These are phyloP conservation scores for Erythrobasidium yunnanense DNA, from an alignment of 768 basidiomycete genomes.

Conservation along the genomic window DNA sequence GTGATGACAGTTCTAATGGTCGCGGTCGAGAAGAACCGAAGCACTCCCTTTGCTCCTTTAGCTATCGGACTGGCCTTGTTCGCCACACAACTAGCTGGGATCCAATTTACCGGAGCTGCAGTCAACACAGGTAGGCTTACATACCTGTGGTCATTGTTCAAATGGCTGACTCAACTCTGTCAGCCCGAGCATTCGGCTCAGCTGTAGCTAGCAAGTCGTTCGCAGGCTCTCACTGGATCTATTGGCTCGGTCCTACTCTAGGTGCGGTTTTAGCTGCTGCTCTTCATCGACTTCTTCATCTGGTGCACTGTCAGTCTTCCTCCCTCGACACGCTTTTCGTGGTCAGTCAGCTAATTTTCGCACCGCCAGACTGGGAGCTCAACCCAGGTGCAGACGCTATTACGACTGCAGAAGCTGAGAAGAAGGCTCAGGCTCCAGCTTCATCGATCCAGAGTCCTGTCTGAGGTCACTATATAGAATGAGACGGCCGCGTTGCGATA, in stretches of 20 bases:
- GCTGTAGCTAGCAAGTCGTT: conserved; percentile 1
- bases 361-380: not conserved
- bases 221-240: conserved; percentile 14
- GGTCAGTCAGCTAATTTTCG: no score
- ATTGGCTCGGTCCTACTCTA: conserved; percentile 16
- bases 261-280: conserved; percentile 5
- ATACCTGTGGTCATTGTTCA: no score
- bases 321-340: no score
- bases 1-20: conserved; percentile 8
- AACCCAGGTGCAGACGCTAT: not conserved
- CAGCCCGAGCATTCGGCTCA: conserved; percentile 16
- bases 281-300: not conserved
- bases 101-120: conserved; percentile 4
- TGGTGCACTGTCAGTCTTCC: conserved; percentile 9
- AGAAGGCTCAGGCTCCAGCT: not conserved
- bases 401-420: not conserved
- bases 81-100: conserved; percentile 22
- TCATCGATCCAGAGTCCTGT: no score
- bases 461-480: no score
- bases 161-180: not conserved
- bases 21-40: conserved; percentile 10
- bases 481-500: no score
- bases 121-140: not conserved
- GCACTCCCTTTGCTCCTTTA: not conserved
- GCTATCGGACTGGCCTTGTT: conserved; percentile 21